phyloP scores from a whole-genome alignment of 2,329 filamentous ascomycete species.

The Aaosphaeria pasadenensis region DNA sequence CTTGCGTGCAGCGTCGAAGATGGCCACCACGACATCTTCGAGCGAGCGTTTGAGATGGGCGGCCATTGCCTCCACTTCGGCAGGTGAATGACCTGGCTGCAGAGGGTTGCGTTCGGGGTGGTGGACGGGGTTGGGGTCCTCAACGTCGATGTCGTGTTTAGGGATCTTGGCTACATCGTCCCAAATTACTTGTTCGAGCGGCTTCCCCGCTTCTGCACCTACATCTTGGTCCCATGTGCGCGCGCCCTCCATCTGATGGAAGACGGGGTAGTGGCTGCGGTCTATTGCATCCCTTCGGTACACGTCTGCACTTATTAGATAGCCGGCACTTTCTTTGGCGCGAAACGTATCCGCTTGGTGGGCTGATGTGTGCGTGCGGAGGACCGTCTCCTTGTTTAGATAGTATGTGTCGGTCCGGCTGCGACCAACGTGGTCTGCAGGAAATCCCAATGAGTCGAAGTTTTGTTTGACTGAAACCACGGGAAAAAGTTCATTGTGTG shows the following conservation, averaged over 20 bases:
- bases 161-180: constrained; percentile 70
- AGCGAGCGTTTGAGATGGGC: constrained; percentile 85
- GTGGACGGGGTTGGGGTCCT: constrained; percentile 77
- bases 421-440: constrained; percentile 81
- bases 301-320: constrained; percentile 89
- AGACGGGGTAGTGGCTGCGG: constrained; percentile 90
- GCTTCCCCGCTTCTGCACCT: constrained; percentile 42
- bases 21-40: constrained; percentile 83
- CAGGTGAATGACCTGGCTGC: constrained; percentile 69
- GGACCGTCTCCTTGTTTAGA: constrained; percentile 75
- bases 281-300: constrained; percentile 95
- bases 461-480: constrained; percentile 84
- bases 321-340: constrained; percentile 70
- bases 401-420: constrained; percentile 94
- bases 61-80: constrained; percentile 78
- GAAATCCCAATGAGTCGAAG: constrained; percentile 95
- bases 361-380: constrained; percentile 91
- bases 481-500: constrained; percentile 76
- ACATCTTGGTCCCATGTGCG: constrained; percentile 76
- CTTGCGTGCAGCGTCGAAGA: constrained; percentile 75
- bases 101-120: constrained; percentile 79
- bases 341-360: constrained; percentile 84
- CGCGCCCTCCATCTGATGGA: constrained; percentile 98
- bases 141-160: constrained; percentile 70
- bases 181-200: constrained; percentile 63